phyloP scores from a whole-genome alignment of 495 filamentous ascomycete species.

The Aspergillus conjunctus region DNA sequence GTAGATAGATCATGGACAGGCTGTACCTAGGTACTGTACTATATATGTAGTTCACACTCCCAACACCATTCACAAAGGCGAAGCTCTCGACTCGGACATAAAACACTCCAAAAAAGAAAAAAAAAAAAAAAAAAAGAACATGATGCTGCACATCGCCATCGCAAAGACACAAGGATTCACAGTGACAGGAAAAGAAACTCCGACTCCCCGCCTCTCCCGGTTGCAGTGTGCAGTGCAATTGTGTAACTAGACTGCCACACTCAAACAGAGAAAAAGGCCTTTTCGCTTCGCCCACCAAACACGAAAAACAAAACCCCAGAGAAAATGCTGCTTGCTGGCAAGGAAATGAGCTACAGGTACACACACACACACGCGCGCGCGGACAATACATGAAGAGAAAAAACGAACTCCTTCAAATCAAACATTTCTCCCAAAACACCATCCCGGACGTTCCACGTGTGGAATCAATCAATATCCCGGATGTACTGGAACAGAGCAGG shows the following conservation, averaged over 20 bases:
- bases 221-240: not conserved
- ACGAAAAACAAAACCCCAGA: not conserved
- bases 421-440: conserved; percentile 6
- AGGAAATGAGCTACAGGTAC: conserved; percentile 13
- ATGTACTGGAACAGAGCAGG: not conserved
- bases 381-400: not conserved
- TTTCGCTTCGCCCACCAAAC: not conserved
- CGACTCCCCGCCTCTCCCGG: not conserved
- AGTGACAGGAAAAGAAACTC: not conserved
- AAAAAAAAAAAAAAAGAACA: not conserved
- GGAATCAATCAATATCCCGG: conserved; percentile 20
- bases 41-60: not conserved
- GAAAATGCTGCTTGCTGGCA: not conserved
- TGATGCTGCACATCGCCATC: not conserved
- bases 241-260: too few species aligned
- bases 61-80: not conserved
- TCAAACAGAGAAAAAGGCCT: not conserved
- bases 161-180: not conserved
- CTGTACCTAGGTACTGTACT: not conserved
- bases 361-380: too few species aligned
- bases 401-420: conserved; percentile 12
- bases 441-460: conserved; percentile 21
- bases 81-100: not conserved
- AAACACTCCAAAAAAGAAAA: not conserved
- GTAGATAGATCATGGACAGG: conserved; percentile 1